Evolutionary conservation across 108 stramenopile species (phyloP).

Genomic region (Fragilaria crotonensis): DNA sequence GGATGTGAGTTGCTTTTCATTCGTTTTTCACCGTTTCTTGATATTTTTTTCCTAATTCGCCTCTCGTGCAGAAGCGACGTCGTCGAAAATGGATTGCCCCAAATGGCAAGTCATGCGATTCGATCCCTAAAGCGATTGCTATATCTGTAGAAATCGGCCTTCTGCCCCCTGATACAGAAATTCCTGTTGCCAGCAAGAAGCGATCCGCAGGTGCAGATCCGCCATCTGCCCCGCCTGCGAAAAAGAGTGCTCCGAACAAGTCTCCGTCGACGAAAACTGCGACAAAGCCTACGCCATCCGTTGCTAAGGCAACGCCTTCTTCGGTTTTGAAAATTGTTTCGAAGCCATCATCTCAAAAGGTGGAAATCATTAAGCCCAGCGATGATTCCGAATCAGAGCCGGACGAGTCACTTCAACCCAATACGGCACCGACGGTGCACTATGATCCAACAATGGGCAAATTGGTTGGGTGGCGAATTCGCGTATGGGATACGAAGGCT

Average conservation of each 20-base stretch:
- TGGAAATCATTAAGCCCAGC: not conserved
- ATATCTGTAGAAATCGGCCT: slow-evolving; percentile 51
- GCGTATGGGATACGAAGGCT: slow-evolving; percentile 27
- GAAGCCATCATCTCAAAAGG: not conserved
- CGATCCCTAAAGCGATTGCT: slow-evolving; percentile 48
- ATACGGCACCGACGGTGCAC: slow-evolving; percentile 25
- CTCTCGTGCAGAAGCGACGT: slow-evolving; percentile 36
- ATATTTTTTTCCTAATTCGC: slow-evolving; percentile 1
- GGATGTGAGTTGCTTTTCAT: slow-evolving; percentile 32
- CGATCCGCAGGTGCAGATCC: not conserved
- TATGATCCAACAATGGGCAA: slow-evolving; percentile 47
- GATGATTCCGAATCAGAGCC: slow-evolving; percentile 19
- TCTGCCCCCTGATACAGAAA: slow-evolving; percentile 35
- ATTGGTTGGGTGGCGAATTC: slow-evolving; percentile 42
- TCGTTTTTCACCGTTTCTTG: not conserved
- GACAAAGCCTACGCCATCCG: too few relatives aligned
- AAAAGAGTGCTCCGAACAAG: not conserved
- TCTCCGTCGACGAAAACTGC: not conserved
- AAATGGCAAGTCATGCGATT: slow-evolving; percentile 42
- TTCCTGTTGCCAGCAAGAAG: slow-evolving; percentile 11
- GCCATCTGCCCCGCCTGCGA: not conserved
- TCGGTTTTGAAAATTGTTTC: not conserved
- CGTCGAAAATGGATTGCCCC: slow-evolving; percentile 50
- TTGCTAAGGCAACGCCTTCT: too few relatives aligned
- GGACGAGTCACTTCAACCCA: slow-evolving; percentile 28